These are phyloP conservation scores for Theobroma grandiflorum DNA, from an alignment of 441 rosid genomes.

Conservation along the genomic window DNA sequence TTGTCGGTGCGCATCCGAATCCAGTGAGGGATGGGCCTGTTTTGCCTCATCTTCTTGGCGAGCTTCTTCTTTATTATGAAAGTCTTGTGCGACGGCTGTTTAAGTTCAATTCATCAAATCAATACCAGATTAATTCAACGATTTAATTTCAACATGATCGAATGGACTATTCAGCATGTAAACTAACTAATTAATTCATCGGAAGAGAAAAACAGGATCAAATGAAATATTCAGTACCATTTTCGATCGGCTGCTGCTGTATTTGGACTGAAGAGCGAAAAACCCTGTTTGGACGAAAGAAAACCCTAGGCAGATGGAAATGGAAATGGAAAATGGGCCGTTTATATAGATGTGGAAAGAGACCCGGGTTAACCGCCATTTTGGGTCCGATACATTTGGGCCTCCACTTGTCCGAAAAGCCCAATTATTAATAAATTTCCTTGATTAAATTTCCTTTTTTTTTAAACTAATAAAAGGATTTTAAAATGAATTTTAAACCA, in stretches of 20 bases:
- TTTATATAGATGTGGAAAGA: not conserved
- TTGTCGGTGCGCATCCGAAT: constrained; percentile 83
- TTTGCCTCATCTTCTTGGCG: constrained; percentile 93
- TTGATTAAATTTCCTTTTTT: too few relatives aligned
- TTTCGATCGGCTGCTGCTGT: not conserved
- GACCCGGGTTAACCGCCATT: not conserved
- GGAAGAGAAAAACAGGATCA: not conserved
- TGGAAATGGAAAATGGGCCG: not conserved
- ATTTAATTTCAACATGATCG: not conserved
- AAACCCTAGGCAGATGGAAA: not conserved
- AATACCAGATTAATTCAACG: not conserved
- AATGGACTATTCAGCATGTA: not conserved
- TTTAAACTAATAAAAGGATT: too few relatives aligned
- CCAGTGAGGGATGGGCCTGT: constrained; percentile 95
- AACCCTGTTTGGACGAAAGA: not conserved
- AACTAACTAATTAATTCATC: not conserved
- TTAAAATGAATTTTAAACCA: too few relatives aligned
- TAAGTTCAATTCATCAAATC: not conserved
- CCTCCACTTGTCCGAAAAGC: not conserved
- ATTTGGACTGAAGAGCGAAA: not conserved
- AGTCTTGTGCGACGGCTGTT: constrained; percentile 89
- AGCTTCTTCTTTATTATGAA: constrained; percentile 85
- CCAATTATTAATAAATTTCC: too few relatives aligned
- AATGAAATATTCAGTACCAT: not conserved
- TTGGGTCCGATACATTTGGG: not conserved